A percentile compares a stretch with the other conserved stretches of the same genome.
Conservation (phyloP, 306 rosid species). For the Begonia loranthoides region DNA sequence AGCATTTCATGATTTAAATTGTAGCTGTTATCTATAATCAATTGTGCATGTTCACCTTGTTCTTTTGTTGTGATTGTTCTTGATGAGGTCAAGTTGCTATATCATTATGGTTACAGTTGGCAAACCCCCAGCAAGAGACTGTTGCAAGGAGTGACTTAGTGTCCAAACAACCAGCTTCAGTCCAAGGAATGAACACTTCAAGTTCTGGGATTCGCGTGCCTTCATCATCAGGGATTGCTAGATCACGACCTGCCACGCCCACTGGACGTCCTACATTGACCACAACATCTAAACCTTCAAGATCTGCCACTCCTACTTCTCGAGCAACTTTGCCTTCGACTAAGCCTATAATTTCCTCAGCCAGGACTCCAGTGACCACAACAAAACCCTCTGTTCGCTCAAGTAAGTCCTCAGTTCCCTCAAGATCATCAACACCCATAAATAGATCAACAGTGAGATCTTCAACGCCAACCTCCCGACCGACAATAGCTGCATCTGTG, state of each 20-base stretch:
- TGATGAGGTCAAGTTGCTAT: neutral
- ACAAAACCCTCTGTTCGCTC: conserved; percentile 31
- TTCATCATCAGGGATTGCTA: conserved; percentile 83
- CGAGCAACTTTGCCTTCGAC: conserved; percentile 45
- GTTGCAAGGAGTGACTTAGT: conserved; percentile 39
- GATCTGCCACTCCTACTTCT: conserved; percentile 86
- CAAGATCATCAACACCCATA: conserved; percentile 78
- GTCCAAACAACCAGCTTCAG: conserved; percentile 50
- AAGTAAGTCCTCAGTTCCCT: conserved; percentile 23
- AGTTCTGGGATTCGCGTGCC: conserved; percentile 62
- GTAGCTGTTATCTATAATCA: no score
- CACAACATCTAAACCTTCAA: conserved; percentile 49
- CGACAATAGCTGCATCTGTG: conserved; percentile 63
- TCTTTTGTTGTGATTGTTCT: conserved; percentile 11
- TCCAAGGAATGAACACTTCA: conserved; percentile 65
- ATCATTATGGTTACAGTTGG: conserved; percentile 45
- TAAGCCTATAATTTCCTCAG: conserved; percentile 24
- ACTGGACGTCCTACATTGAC: conserved; percentile 57
- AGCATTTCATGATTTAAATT: no score
- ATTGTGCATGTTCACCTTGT: no score
- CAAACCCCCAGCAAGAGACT: conserved; percentile 62
- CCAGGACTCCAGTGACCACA: conserved; percentile 38
- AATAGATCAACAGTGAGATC: conserved; percentile 67
- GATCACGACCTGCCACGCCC: conserved; percentile 81
- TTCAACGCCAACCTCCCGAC: conserved; percentile 74